Evolutionary conservation across 148 eudicot species (phyloP), one percentile per base, ranked within the genome.

Genomic region (Nepenthes gracilis): DNA sequence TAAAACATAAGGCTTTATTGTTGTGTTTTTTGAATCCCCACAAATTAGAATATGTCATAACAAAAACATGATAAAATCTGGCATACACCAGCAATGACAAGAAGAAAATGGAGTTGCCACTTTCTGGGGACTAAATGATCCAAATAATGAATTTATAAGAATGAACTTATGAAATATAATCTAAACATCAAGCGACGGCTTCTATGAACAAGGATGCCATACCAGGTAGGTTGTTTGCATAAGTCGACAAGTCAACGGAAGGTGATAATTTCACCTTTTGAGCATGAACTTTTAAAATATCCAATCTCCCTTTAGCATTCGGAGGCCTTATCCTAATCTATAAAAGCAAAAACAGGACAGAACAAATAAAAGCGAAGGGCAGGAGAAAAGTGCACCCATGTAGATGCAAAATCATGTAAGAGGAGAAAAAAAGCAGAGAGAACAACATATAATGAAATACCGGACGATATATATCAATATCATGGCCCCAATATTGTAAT

Each of bases 201-300:
- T 51, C 23, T 35, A 47, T 38, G n/a, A 69, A 60, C 35, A 12
- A n/a, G 33, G 48, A 66, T 14, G 12, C 32, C 65, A 45, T 80
- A 91, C 97, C 97, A 58, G 92, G 97, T 62, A 91, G 75, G 70
- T 87, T 83, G 70, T 85, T 81, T 48, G 97, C 97, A 77, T 83
- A 81, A 55, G 71, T 73, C 48, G 92, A 71, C 84, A 91, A 72
- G 67, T 91, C 96, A 77, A 91, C 93, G 60, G 92, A 74, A 35
- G 81, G 71, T 32, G 89, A 85, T 67, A 91, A 65, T 61, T 81
- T 87, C 60, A 91, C 93, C 64, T 87, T 91, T 9, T 78, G 78
- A 33, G 90, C 90, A 70, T 91, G 97, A 63, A 91, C 97, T 81
- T 83, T 87, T 68, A 91, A 72, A 60, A 91, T 76, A 12, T 77